Conservation (phyloP, 768 basidiomycete species). For the Tulasnella sp. region DNA sequence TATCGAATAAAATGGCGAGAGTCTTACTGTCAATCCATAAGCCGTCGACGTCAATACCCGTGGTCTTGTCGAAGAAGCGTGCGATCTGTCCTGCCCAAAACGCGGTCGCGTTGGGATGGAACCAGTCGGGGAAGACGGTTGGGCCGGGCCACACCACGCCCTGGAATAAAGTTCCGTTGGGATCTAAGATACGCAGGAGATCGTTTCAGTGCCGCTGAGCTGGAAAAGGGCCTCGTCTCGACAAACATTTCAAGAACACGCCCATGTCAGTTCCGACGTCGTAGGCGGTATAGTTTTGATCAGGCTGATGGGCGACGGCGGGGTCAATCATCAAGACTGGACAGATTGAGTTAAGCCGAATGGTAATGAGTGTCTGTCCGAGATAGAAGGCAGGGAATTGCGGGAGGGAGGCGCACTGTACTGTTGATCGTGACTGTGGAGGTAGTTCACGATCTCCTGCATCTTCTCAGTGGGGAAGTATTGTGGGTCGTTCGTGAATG, state of each 20-base stretch:
- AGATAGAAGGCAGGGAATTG: background rate
- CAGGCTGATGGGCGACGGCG: conserved; percentile 45
- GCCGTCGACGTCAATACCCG: conserved; percentile 20
- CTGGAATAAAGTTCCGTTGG: conserved; percentile 15
- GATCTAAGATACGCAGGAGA: background rate
- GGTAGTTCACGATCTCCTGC: conserved; percentile 51
- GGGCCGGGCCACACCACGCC: conserved; percentile 23
- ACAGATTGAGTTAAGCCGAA: background rate
- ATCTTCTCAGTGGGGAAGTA: conserved; percentile 55
- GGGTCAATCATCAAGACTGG: conserved; percentile 66
- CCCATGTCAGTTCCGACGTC: conserved; percentile 39
- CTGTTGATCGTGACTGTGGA: conserved; percentile 49
- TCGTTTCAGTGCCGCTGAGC: background rate
- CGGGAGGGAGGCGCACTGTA: conserved; percentile 34
- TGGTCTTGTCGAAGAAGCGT: conserved; percentile 17
- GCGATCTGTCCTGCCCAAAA: conserved; percentile 22
- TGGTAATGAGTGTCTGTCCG: conserved; percentile 1
- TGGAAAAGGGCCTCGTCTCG: background rate
- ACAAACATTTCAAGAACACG: conserved; percentile 14
- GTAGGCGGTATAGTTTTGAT: conserved; percentile 40
- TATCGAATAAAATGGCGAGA: too few species aligned
- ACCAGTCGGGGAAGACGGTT: conserved; percentile 24
- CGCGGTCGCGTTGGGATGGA: conserved; percentile 16
- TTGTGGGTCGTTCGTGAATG: conserved; percentile 56
- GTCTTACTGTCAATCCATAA: conserved; percentile 37